A percentile compares a stretch with the other conserved stretches of the same genome.
Evolutionary conservation across 2,329 filamentous ascomycete genomes (phyloP).

Genomic region (Fusarium sp.): DNA sequence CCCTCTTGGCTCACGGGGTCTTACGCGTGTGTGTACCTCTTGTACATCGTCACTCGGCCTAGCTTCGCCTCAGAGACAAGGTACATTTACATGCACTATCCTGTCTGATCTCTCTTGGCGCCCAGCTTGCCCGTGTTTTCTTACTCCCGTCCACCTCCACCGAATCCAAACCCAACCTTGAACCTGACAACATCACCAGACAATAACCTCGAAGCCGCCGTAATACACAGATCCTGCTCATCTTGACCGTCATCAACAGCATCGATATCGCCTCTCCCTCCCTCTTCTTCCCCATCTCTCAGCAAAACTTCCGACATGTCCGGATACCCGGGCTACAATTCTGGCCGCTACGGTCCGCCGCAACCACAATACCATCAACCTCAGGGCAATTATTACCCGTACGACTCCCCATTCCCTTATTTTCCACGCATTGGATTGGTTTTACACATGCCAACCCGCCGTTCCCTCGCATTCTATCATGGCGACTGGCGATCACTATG

Average conservation of each 20-base stretch:
- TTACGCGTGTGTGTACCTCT: conserved; percentile 7
- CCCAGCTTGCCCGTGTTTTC: conserved; percentile 25
- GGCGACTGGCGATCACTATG: conserved; percentile 15
- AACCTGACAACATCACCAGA: conserved; percentile 17
- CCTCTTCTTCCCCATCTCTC: neutral
- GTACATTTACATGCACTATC: conserved; percentile 24
- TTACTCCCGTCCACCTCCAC: conserved; percentile 21
- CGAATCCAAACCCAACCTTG: conserved; percentile 17
- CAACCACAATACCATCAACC: conserved; percentile 47
- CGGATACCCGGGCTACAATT: conserved; percentile 67
- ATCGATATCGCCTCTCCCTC: neutral
- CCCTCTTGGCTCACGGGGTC: conserved; percentile 15
- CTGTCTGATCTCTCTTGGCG: conserved; percentile 35
- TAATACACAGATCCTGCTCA: neutral
- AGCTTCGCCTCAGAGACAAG: conserved; percentile 13
- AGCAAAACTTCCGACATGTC: conserved; percentile 59
- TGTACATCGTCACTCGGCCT: conserved; percentile 23
- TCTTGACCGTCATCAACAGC: neutral
- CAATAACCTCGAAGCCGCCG: conserved; percentile 1
- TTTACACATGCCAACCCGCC: conserved; percentile 28
- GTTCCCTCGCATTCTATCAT: conserved; percentile 26
- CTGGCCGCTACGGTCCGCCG: conserved; percentile 54
- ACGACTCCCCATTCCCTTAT: conserved; percentile 44
- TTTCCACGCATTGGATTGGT: neutral
- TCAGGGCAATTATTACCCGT: conserved; percentile 61